These are phyloP conservation scores for Blastobotrys muscicola DNA, from an alignment of 805 yeast genomes.

Conservation along the genomic window DNA sequence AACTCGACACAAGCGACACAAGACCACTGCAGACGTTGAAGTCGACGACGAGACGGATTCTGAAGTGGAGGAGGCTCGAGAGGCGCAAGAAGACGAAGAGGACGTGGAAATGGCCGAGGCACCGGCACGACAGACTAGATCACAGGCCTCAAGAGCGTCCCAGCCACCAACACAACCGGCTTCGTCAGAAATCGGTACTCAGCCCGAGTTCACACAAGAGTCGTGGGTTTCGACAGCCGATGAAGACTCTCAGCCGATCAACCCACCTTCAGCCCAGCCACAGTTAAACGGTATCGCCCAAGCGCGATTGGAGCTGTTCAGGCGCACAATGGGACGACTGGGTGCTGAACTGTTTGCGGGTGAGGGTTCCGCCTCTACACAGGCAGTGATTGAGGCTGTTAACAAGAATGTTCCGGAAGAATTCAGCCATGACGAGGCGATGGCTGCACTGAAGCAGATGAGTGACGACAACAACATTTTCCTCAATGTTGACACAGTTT, in stretches of 20 bases:
- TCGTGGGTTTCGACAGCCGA: constrained; percentile 13
- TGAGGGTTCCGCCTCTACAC: constrained; percentile 36
- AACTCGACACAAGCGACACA: constrained; percentile 26
- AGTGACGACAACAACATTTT: constrained; percentile 29
- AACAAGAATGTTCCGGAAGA: constrained; percentile 38
- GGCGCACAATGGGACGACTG: constrained; percentile 38
- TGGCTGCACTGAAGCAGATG: constrained; percentile 30
- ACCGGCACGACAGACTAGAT: constrained; percentile 26
- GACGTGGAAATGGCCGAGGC: constrained; percentile 36
- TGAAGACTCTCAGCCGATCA: background rate
- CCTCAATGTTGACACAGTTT: constrained; percentile 27
- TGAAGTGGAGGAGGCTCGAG: constrained; percentile 32
- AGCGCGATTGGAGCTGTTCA: constrained; percentile 39
- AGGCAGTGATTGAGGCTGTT: constrained; percentile 31
- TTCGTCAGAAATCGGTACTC: background rate
- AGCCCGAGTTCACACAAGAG: constrained; percentile 8
- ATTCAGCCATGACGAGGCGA: constrained; percentile 29
- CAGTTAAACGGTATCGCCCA: constrained; percentile 37
- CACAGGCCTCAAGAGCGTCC: background rate
- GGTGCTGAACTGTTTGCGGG: constrained; percentile 37
- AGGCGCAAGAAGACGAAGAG: constrained; percentile 35
- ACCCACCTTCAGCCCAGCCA: background rate
- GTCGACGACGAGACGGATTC: constrained; percentile 37
- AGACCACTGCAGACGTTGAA: constrained; percentile 25
- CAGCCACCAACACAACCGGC: constrained; percentile 2